These are phyloP conservation scores for Alternaria atra DNA, from an alignment of 2,329 filamentous ascomycete species.

Conservation along the genomic window DNA sequence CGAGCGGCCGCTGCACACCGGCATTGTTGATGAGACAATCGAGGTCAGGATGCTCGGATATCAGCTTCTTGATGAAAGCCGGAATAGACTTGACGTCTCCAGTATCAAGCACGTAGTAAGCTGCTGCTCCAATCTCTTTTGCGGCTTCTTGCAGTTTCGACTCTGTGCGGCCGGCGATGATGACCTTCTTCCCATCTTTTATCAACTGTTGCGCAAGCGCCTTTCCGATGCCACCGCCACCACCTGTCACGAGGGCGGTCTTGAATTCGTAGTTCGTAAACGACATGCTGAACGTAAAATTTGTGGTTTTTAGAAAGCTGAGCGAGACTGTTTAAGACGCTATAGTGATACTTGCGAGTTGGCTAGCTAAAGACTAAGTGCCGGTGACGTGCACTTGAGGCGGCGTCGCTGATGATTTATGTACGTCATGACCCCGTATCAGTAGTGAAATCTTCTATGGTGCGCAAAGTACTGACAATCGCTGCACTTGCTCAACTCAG, in stretches of 20 bases:
- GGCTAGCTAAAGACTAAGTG: neutral
- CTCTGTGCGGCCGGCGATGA: constrained; percentile 65
- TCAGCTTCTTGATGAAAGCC: constrained; percentile 57
- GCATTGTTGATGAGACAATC: constrained; percentile 70
- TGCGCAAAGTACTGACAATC: neutral
- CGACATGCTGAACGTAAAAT: constrained; percentile 20
- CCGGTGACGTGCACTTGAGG: neutral
- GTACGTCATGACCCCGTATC: constrained; percentile 2
- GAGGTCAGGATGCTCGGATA: constrained; percentile 61
- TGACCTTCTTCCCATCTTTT: constrained; percentile 57
- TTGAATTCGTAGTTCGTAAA: constrained; percentile 48
- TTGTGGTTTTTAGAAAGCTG: neutral
- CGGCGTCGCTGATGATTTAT: neutral
- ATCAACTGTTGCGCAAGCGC: constrained; percentile 60
- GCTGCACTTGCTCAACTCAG: neutral
- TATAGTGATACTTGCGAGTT: neutral
- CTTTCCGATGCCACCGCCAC: constrained; percentile 62
- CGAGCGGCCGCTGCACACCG: constrained; percentile 64
- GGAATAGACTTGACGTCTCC: constrained; percentile 57
- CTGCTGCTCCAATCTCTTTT: constrained; percentile 56
- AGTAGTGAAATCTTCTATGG: neutral
- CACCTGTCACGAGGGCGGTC: constrained; percentile 57
- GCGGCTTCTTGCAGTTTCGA: constrained; percentile 59
- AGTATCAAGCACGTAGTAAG: constrained; percentile 64
- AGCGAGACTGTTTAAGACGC: neutral